Evolutionary conservation across 495 filamentous ascomycete species (phyloP), one percentile per base, ranked within the genome.

Genomic region (Cudoniella acicularis): DNA sequence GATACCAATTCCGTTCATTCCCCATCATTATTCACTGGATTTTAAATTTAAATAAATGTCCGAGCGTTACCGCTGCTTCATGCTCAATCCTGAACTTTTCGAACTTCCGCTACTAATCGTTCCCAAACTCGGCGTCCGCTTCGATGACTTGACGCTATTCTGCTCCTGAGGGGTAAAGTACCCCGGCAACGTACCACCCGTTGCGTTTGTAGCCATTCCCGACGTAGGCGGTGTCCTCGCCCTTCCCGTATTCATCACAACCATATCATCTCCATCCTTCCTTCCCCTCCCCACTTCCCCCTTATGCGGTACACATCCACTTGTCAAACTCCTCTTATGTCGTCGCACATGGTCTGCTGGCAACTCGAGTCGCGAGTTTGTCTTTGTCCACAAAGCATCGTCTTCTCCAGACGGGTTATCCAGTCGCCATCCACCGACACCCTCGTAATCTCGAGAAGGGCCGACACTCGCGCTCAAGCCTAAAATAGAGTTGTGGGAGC

Each of bases 371-470:
- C 88, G 79, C 4, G 84, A 82, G 61, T 92, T 93, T 65, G 92
- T 81, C 24, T 79, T 84, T 11, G 87, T 77, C 90, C 90, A 95
- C 18, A 82, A 75, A 10, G 71, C 73, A 46, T 89, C 84, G 27
- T 90, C 86, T 27, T 78, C 73, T 10, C 65, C 75, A 10, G 76
- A 70, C n/a, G 77, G 76, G 11, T 81, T 74, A 11, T 74, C 70
- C 16, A 82, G 58, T 53, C 87, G 76, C 89, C 89, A 92, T 1
- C 90, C 90, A 11, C 90, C 90, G 2, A 95, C 79, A n/a, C 89
- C 90, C 73, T 95, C 90, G 64, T 87, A 95, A 71, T 95, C 90
- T 3, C 90, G 78, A 52, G 80, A 77, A 20, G 80, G 59, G 1
- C 77, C 75, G 13, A 75, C 60, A 25, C 69, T 74, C 10, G 75